Conservation (phyloP, 108 stramenopile species). For the Discostella stelligeroides region DNA sequence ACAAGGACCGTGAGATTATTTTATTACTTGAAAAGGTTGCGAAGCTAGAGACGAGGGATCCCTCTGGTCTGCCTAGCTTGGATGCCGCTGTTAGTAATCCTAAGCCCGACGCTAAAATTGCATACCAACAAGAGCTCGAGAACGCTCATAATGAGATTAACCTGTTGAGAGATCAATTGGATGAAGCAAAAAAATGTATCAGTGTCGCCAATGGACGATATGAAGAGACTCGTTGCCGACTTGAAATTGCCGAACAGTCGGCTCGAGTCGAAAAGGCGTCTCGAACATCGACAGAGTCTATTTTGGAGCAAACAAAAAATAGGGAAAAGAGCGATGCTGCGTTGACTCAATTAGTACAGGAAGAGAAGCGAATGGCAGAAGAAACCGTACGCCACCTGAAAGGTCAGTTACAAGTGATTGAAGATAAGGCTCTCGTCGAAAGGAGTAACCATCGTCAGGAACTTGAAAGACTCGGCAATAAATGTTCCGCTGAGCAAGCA, state of each 20-base stretch:
- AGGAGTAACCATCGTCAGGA: slow-evolving; percentile 9
- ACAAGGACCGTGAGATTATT: slow-evolving; percentile 47
- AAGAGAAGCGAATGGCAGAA: slow-evolving; percentile 32
- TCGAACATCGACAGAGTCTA: slow-evolving; percentile 7
- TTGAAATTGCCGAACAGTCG: slow-evolving; percentile 19
- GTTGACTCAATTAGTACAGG: slow-evolving; percentile 19
- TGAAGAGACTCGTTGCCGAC: slow-evolving; percentile 8
- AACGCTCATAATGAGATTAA: slow-evolving; percentile 25
- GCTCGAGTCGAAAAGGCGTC: slow-evolving; percentile 24
- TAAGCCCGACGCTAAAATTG: slow-evolving; percentile 14
- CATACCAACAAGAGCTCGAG: slow-evolving; percentile 24
- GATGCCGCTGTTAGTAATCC: slow-evolving; percentile 20
- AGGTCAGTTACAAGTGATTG: slow-evolving; percentile 12
- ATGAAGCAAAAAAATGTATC: slow-evolving; percentile 7
- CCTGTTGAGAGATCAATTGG: slow-evolving; percentile 1
- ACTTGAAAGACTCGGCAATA: background rate
- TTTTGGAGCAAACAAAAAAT: slow-evolving; percentile 33
- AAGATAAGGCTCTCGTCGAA: slow-evolving; percentile 9
- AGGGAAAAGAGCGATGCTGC: slow-evolving; percentile 16
- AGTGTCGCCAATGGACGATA: slow-evolving; percentile 10
- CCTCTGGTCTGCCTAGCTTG: background rate
- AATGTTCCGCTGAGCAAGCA: background rate
- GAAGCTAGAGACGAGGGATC: slow-evolving; percentile 16
- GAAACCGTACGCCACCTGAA: slow-evolving; percentile 14
- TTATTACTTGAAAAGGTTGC: slow-evolving; percentile 30